Conservation (phyloP, 1,284 basidiomycete species). For the Phlebopus sp. region DNA sequence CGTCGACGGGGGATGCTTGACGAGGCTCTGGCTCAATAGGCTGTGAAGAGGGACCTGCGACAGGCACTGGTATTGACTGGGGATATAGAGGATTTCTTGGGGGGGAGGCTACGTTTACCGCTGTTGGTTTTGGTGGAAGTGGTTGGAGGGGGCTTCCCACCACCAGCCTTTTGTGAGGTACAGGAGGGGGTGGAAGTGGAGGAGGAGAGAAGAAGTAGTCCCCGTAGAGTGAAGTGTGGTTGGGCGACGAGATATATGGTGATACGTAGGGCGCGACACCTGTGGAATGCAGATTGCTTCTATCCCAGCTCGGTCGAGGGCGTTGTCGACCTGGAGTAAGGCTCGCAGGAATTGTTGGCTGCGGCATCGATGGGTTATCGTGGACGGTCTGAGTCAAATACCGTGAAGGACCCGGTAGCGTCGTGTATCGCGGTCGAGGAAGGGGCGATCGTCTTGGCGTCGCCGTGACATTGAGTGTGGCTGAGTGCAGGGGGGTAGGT, state of each 20-base stretch:
- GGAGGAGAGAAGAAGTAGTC: conserved; percentile 25
- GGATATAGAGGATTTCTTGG: conserved; percentile 33
- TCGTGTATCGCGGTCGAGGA: conserved; percentile 23
- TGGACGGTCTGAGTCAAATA: conserved; percentile 1
- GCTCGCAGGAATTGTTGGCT: conserved; percentile 22
- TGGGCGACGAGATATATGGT: conserved; percentile 11
- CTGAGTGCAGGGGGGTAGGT: conserved; percentile 24
- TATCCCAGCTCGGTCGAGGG: conserved; percentile 24
- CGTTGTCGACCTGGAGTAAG: conserved; percentile 27
- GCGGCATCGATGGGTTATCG: neutral
- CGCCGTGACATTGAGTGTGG: conserved; percentile 20
- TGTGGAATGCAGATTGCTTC: conserved; percentile 7
- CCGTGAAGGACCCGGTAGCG: conserved; percentile 12
- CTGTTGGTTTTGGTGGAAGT: conserved; percentile 31
- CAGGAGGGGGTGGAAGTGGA: conserved; percentile 26
- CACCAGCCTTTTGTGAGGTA: conserved; percentile 34
- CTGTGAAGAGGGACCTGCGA: conserved; percentile 15
- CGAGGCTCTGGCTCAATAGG: conserved; percentile 10
- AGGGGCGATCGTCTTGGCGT: conserved; percentile 6
- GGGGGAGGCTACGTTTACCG: conserved; percentile 14
- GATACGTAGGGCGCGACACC: conserved; percentile 10
- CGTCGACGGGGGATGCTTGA: conserved; percentile 16
- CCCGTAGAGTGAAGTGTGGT: conserved; percentile 28
- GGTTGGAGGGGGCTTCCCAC: conserved; percentile 26
- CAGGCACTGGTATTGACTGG: conserved; percentile 26